Base-by-base conservation (phyloP, 257 asterid genomes). In the Euphrasia confusa region DNA sequence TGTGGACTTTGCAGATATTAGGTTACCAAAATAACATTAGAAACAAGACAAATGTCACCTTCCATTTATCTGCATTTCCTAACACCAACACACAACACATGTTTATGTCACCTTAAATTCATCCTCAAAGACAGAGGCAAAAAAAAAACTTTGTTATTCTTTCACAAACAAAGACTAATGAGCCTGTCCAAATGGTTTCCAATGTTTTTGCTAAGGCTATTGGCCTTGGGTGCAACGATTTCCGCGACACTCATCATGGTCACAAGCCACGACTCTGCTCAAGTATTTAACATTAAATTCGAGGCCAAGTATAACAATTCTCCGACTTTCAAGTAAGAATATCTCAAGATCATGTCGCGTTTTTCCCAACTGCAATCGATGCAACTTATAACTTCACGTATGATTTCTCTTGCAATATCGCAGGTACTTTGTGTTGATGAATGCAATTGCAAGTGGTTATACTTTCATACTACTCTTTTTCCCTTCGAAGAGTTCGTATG, bases 241-340 rank as follows among this genome's bases (percentile, higher is more conserved):
- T 33, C 81, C 12, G 96, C 96, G 4, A 59, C 73, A 1, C 70
- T 81, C 47, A 53, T 82, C 45, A 90, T 85, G 96, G 66, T 78
- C 67, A 79, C 95, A 1, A 82, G 83, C 77, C 85, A 65, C 6
- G 98, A 90, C 59, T 49, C 96, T 33, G 80, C 86, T 33, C 70
- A 68, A 18, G 81, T 85, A 62, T 67, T 85, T 15, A 75, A 77
- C 71, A 69, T 90, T 80, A 78, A 84, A 10, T 90, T 90, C 59
- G 80, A 85, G 56, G 96, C 96, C 68, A 85, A 80, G 53, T 90
- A 74, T 60, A 69, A 84, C 2, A 72, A 87, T 67, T 80, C 98
- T 0, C 86, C 96, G 0, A 76, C 96, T 13, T 80, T 78, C 83
- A 88, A 77, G 96, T 83, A n/a, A 3, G 70, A 35, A 35, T 21